Percentiles rank a stretch among this genome's conserved stretches.
Conservation (phyloP, 306 rosid species). For the Cyclanthera cordifolia region DNA sequence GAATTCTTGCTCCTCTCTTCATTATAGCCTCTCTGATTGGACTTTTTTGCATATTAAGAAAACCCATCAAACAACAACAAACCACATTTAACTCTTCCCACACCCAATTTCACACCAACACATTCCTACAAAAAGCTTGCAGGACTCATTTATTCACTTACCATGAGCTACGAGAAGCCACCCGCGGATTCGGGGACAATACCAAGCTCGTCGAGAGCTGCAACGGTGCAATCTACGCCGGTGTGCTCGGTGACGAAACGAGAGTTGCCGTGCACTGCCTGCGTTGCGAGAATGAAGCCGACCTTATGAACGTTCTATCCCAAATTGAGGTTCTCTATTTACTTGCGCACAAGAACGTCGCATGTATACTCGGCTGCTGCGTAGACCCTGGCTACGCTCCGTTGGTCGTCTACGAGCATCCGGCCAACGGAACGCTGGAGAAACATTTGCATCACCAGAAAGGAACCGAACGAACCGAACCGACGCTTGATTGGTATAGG, state of each 20-base stretch:
- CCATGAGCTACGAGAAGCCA: conserved; percentile 67
- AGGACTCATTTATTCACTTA: conserved; percentile 49
- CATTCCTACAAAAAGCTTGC: conserved; percentile 47
- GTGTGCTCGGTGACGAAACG: conserved; percentile 61
- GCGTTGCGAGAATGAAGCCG: conserved; percentile 50
- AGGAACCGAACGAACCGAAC: conserved; percentile 31
- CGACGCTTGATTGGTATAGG: conserved; percentile 56
- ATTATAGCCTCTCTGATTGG: conserved; percentile 50
- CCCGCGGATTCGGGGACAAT: conserved; percentile 44
- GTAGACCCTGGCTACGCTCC: conserved; percentile 44
- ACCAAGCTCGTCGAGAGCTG: conserved; percentile 38
- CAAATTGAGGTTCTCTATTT: conserved; percentile 55
- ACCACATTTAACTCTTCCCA: conserved; percentile 34
- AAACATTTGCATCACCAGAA: conserved; percentile 48
- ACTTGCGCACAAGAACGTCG: conserved; percentile 45
- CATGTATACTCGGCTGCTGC: conserved; percentile 67
- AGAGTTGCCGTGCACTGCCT: conserved; percentile 63
- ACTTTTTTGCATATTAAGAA: conserved; percentile 45
- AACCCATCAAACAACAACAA: conserved; percentile 34
- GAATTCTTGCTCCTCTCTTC: conserved; percentile 62
- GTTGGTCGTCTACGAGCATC: conserved; percentile 60
- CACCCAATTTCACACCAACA: conserved; percentile 35
- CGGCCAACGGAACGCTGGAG: conserved; percentile 60
- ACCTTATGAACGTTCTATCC: conserved; percentile 47
- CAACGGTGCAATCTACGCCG: conserved; percentile 49